Percentiles rank a stretch among this genome's conserved stretches.
These are phyloP conservation scores for Colletotrichum limetticola DNA, from an alignment of 2,329 filamentous ascomycete genomes.

Conservation along the genomic window DNA sequence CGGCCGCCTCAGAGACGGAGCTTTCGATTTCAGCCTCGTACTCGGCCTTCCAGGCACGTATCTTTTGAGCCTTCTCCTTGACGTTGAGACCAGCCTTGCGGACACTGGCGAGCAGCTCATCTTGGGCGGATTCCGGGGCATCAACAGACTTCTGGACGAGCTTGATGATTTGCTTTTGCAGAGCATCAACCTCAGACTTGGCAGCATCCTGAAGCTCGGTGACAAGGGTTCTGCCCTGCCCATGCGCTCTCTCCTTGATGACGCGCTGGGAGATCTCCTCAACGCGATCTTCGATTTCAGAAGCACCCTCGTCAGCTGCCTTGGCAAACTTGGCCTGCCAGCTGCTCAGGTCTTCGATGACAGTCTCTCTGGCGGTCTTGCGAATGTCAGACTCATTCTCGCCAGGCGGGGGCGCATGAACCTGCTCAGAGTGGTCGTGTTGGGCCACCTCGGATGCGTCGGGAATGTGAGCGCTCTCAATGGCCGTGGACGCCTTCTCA, in stretches of 20 bases:
- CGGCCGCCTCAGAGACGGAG: conserved; percentile 77
- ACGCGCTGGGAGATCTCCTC: conserved; percentile 66
- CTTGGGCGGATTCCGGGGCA: conserved; percentile 53
- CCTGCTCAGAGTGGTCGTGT: conserved; percentile 38
- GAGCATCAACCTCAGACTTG: conserved; percentile 68
- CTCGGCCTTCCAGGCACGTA: conserved; percentile 79
- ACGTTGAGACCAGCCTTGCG: conserved; percentile 77
- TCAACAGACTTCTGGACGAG: conserved; percentile 66
- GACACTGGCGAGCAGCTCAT: conserved; percentile 60
- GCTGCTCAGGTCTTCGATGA: conserved; percentile 80
- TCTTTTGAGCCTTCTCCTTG: conserved; percentile 79
- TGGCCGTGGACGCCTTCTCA: conserved; percentile 37
- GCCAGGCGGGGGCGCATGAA: conserved; percentile 57
- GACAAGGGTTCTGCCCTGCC: conserved; percentile 74
- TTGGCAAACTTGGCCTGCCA: conserved; percentile 92
- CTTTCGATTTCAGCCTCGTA: conserved; percentile 77
- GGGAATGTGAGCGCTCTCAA: conserved; percentile 30
- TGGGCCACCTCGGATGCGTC: conserved; percentile 36
- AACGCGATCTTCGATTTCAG: conserved; percentile 77
- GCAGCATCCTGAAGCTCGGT: conserved; percentile 75
- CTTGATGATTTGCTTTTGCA: conserved; percentile 75
- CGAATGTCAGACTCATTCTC: conserved; percentile 64
- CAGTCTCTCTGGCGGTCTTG: conserved; percentile 71
- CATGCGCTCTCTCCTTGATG: conserved; percentile 72
- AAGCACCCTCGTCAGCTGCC: conserved; percentile 83